These are phyloP conservation scores for Avena insularis DNA, from an alignment of 176 grass and related monocot genomes.

Conservation along the genomic window DNA sequence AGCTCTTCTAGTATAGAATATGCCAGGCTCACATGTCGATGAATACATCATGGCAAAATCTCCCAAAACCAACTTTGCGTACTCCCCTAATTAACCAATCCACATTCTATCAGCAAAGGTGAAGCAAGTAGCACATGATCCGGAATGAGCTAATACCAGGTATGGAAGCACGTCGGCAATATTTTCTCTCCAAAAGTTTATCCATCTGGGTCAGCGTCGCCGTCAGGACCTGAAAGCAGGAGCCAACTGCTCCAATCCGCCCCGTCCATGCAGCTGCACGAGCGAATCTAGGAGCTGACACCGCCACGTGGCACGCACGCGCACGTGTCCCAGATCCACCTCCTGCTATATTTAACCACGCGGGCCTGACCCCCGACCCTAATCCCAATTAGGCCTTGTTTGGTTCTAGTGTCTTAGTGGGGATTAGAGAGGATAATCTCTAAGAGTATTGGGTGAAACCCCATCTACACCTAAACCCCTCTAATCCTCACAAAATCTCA, in stretches of 20 bases:
- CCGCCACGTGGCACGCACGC: constrained; percentile 47
- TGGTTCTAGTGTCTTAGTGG: no score
- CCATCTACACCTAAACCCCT: no score
- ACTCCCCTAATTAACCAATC: neutral
- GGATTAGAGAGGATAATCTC: no score
- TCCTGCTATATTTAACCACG: constrained; percentile 5
- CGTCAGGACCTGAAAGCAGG: constrained; percentile 17
- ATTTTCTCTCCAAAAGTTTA: neutral
- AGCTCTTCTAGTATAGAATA: no score
- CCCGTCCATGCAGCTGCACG: constrained; percentile 48
- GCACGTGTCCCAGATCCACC: constrained; percentile 2
- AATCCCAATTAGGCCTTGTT: neutral
- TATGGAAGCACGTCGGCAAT: constrained; percentile 2
- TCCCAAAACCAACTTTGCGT: neutral
- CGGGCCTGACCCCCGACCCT: neutral
- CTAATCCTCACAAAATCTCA: no score
- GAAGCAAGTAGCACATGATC: neutral
- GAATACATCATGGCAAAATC: neutral
- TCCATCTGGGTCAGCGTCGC: neutral
- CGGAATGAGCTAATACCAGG: neutral
- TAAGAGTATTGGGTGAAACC: no score
- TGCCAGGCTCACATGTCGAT: neutral
- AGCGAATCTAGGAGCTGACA: constrained; percentile 53
- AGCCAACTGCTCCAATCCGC: constrained; percentile 8
- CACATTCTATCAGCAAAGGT: neutral